Conservation (phyloP, 192 early-diverging fungal genomes). For the Phycomyces blakesleeanus region DNA sequence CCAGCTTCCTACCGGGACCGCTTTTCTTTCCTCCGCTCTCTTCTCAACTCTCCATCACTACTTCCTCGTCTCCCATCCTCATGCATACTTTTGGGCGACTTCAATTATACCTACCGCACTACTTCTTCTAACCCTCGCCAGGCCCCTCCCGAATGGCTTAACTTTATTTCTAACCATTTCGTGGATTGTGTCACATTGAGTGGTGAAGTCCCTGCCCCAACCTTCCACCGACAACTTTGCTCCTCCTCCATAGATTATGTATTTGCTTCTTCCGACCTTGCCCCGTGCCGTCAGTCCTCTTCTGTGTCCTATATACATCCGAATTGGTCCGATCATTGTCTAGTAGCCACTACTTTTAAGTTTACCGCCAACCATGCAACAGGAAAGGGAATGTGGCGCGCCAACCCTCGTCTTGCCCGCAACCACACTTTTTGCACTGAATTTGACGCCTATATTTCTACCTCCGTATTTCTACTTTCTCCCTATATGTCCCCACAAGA, state of each 20-base stretch:
- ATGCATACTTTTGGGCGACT: background rate
- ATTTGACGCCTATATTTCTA: background rate
- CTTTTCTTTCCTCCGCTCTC: background rate
- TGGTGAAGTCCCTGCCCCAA: background rate
- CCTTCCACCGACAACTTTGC: background rate
- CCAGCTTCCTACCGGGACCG: background rate
- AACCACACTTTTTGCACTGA: background rate
- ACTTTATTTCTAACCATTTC: background rate
- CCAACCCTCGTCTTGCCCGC: slow-evolving; percentile 7
- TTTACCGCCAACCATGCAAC: background rate
- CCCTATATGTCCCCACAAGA: background rate
- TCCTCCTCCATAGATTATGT: slow-evolving; percentile 25
- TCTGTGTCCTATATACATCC: background rate
- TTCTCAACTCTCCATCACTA: background rate
- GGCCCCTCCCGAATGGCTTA: background rate
- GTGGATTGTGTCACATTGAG: background rate
- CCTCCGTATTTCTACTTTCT: background rate
- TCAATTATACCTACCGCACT: slow-evolving; percentile 1
- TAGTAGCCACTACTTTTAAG: background rate
- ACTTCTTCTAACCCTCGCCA: background rate
- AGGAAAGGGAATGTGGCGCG: slow-evolving; percentile 17
- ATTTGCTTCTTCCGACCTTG: slow-evolving; percentile 5
- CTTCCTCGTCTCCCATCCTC: background rate
- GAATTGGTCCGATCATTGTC: slow-evolving; percentile 9
- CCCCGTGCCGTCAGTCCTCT: background rate